These are phyloP conservation scores for Phylloporus sp. DNA, from an alignment of 768 basidiomycete species.

Conservation along the genomic window DNA sequence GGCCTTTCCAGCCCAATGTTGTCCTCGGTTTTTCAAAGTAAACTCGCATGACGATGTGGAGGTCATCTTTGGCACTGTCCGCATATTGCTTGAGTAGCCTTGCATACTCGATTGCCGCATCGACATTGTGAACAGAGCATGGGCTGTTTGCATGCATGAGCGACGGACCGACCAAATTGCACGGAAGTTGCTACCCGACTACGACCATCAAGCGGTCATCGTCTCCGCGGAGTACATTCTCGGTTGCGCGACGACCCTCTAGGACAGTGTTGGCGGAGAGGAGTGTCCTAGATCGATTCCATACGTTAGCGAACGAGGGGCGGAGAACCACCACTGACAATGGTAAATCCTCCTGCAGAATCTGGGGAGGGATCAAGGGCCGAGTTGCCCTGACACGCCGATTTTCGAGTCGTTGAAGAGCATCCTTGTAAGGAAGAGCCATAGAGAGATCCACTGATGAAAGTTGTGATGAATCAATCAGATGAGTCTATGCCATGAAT, in stretches of 20 bases:
- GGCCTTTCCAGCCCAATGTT: conserved; percentile 97
- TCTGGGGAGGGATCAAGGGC: conserved; percentile 91
- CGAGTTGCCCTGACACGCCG: conserved; percentile 79
- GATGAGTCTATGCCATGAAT: conserved; percentile 6
- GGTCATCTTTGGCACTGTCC: conserved; percentile 72
- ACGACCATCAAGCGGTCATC: conserved; percentile 93
- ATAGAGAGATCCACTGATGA: conserved; percentile 45
- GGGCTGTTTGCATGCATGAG: conserved; percentile 46
- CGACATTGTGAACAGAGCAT: conserved; percentile 90
- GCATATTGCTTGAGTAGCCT: conserved; percentile 74
- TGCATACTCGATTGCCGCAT: conserved; percentile 86
- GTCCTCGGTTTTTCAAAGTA: conserved; percentile 98
- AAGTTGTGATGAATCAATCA: conserved; percentile 6
- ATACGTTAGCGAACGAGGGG: neutral
- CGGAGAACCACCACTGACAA: conserved; percentile 42
- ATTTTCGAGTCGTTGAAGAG: conserved; percentile 78
- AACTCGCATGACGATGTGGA: conserved; percentile 95
- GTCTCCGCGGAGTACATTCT: conserved; percentile 64
- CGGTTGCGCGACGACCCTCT: conserved; percentile 73
- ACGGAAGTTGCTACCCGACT: conserved; percentile 53
- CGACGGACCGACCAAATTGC: neutral
- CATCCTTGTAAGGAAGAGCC: conserved; percentile 74
- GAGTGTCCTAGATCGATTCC: conserved; percentile 50
- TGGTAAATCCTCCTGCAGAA: conserved; percentile 90
- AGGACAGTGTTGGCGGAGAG: conserved; percentile 83